A percentile compares a stretch with the other conserved stretches of the same genome.
Conservation (phyloP, 2,329 filamentous ascomycete genomes). For the Cladophialophora exuberans region DNA sequence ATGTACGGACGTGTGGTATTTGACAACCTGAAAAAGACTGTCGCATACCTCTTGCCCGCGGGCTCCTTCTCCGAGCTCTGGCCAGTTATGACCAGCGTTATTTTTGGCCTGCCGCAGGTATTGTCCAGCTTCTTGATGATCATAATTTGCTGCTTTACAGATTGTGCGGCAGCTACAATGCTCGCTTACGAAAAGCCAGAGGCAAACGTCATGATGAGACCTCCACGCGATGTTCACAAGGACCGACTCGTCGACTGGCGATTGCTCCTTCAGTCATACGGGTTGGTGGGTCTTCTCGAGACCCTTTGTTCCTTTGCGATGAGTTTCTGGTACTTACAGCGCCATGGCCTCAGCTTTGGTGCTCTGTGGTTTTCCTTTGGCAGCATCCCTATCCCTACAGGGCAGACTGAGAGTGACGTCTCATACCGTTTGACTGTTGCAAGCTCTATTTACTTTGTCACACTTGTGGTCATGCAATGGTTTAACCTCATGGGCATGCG, state of each 20-base stretch:
- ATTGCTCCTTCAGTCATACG: slow-evolving; percentile 73
- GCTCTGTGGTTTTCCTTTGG: slow-evolving; percentile 72
- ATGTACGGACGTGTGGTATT: slow-evolving; percentile 76
- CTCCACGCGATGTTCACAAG: slow-evolving; percentile 68
- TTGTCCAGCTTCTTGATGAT: slow-evolving; percentile 72
- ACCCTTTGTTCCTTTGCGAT: slow-evolving; percentile 65
- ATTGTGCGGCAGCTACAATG: slow-evolving; percentile 72
- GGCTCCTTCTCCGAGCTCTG: slow-evolving; percentile 73
- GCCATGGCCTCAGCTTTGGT: slow-evolving; percentile 66
- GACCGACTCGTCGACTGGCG: slow-evolving; percentile 75
- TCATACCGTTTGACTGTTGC: slow-evolving; percentile 63
- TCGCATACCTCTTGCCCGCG: slow-evolving; percentile 73
- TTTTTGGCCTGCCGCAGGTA: slow-evolving; percentile 74
- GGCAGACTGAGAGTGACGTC: slow-evolving; percentile 56
- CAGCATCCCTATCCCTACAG: slow-evolving; percentile 38
- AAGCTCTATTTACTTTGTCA: slow-evolving; percentile 78
- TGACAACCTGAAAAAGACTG: slow-evolving; percentile 77
- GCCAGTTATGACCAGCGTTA: slow-evolving; percentile 72
- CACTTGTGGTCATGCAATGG: slow-evolving; percentile 74
- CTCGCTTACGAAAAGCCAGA: slow-evolving; percentile 78
- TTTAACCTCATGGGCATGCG: slow-evolving; percentile 74
- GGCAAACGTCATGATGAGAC: slow-evolving; percentile 71
- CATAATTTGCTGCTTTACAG: slow-evolving; percentile 67
- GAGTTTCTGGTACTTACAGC: slow-evolving; percentile 67
- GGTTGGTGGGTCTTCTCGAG: slow-evolving; percentile 68